A percentile compares a stretch with the other conserved stretches of the same genome.
These are phyloP conservation scores for Lodderomyces margitis DNA, from an alignment of 1,139 yeast species.

Conservation along the genomic window DNA sequence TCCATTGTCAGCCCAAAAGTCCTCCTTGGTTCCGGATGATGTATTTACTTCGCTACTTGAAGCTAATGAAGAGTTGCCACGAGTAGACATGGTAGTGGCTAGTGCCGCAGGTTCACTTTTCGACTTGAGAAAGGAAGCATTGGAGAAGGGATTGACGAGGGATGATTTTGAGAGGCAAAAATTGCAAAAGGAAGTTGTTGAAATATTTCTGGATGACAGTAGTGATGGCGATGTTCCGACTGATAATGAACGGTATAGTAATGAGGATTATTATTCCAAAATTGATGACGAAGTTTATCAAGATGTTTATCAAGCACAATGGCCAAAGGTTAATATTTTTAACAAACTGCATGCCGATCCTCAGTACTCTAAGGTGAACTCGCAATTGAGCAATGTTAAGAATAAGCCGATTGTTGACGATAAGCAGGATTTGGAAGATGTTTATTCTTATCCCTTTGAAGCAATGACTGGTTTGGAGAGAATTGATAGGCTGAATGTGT, in stretches of 20 bases:
- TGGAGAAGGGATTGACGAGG: constrained; percentile 31
- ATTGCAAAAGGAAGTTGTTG: neutral
- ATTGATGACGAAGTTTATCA: constrained; percentile 13
- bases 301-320: constrained; percentile 10
- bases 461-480: constrained; percentile 6
- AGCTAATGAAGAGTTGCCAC: constrained; percentile 38
- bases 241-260: constrained; percentile 3
- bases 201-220: constrained; percentile 1
- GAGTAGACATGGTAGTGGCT: constrained; percentile 48
- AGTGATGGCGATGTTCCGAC: neutral
- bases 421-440: constrained; percentile 7
- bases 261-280: constrained; percentile 10
- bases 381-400: constrained; percentile 16
- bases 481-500: constrained; percentile 10
- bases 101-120: constrained; percentile 49
- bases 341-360: constrained; percentile 5
- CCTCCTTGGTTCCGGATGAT: constrained; percentile 36
- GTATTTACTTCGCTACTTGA: constrained; percentile 37
- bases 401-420: constrained; percentile 5
- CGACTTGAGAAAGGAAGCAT: constrained; percentile 37
- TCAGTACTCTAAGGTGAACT: constrained; percentile 8
- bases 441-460: constrained; percentile 9
- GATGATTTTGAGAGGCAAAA: constrained; percentile 13
- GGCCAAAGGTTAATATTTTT: neutral
- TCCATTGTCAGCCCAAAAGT: constrained; percentile 37